Evolutionary conservation across 2,329 filamentous ascomycete species (phyloP).

Genomic region (Teratosphaeria gauchensis): DNA sequence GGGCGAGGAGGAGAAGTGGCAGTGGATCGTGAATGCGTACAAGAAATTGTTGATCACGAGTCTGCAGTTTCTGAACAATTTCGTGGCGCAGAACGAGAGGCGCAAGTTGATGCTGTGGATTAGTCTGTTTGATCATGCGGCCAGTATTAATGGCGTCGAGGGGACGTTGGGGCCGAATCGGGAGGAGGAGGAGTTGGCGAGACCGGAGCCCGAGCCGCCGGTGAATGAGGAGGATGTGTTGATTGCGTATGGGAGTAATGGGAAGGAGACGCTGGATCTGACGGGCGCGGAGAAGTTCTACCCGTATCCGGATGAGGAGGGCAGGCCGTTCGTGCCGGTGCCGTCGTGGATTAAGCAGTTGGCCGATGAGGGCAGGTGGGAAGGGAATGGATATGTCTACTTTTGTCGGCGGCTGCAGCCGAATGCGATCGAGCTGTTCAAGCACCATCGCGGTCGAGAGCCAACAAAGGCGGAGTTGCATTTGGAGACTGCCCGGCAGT

Average conservation of each 20-base stretch:
- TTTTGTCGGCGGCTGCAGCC: conserved; percentile 16
- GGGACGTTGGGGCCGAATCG: not conserved
- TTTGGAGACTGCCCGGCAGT: conserved; percentile 19
- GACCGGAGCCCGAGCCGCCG: conserved; percentile 8
- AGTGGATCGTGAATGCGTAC: conserved; percentile 55
- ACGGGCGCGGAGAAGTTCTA: not conserved
- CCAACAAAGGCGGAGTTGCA: conserved; percentile 20
- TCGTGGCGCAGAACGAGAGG: conserved; percentile 56
- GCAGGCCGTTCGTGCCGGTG: not conserved
- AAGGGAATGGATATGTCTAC: conserved; percentile 22
- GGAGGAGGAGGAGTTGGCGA: not conserved
- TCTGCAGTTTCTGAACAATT: conserved; percentile 57
- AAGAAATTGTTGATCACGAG: conserved; percentile 57
- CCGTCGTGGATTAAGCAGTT: not conserved
- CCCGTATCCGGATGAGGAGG: not conserved
- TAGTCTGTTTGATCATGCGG: conserved; percentile 46
- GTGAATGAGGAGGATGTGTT: conserved; percentile 19
- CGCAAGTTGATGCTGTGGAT: conserved; percentile 57
- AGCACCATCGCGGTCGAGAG: conserved; percentile 14
- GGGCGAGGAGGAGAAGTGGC: conserved; percentile 55
- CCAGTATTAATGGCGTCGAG: not conserved
- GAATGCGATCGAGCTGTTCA: conserved; percentile 15
- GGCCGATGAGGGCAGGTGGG: conserved; percentile 1
- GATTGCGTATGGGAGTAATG: conserved; percentile 20
- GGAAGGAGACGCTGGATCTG: not conserved